These are phyloP conservation scores for Phanerochaete carnosa DNA, from an alignment of 768 basidiomycete species.

Conservation along the genomic window DNA sequence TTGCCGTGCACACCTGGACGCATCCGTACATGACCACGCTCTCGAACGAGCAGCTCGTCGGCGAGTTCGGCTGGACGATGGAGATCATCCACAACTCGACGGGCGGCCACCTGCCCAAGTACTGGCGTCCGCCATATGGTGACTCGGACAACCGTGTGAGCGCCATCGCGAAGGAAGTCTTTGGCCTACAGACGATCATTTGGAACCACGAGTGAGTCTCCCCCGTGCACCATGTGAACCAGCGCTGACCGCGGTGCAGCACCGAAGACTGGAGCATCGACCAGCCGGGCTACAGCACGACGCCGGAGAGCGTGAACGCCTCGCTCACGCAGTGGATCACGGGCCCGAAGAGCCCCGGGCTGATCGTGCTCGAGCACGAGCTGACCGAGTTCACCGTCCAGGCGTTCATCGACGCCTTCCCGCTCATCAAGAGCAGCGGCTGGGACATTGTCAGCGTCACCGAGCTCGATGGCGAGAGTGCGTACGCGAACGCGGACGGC, in stretches of 20 bases:
- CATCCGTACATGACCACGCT: slow-evolving; percentile 50
- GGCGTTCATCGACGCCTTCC: slow-evolving; percentile 66
- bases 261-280: slow-evolving; percentile 75
- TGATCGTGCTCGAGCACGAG: slow-evolving; percentile 87
- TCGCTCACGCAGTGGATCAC: slow-evolving; percentile 54
- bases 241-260: slow-evolving; percentile 34
- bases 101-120: slow-evolving; percentile 68
- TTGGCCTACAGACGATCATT: slow-evolving; percentile 78
- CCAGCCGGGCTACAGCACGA: slow-evolving; percentile 38
- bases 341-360: slow-evolving; percentile 74
- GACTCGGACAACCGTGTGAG: slow-evolving; percentile 81
- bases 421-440: slow-evolving; percentile 58
- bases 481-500: slow-evolving; percentile 21
- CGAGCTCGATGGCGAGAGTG: slow-evolving; percentile 20
- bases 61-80: slow-evolving; percentile 49
- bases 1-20: slow-evolving; percentile 41
- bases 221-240: neutral
- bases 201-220: slow-evolving; percentile 84
- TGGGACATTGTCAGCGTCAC: slow-evolving; percentile 70
- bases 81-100: slow-evolving; percentile 51
- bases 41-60: slow-evolving; percentile 43
- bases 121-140: slow-evolving; percentile 89
- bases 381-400: slow-evolving; percentile 53
- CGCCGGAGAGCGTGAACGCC: slow-evolving; percentile 38
- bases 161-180: slow-evolving; percentile 83